A percentile compares a stretch with the other conserved stretches of the same genome.
These are phyloP conservation scores for Agrocybe praecox DNA, from an alignment of 768 basidiomycete species.

Conservation along the genomic window DNA sequence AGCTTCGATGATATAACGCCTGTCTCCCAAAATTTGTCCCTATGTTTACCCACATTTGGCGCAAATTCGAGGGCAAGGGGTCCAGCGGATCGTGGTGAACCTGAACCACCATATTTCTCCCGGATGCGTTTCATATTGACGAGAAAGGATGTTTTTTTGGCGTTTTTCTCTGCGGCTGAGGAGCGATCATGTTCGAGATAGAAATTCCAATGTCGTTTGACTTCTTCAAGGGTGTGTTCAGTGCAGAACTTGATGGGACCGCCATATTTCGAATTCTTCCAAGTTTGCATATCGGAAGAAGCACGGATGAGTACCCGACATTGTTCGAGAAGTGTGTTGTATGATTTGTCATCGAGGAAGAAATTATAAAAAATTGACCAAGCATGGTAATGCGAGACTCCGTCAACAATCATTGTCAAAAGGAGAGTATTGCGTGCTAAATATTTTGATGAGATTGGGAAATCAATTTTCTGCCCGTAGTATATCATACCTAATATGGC, in stretches of 20 bases:
- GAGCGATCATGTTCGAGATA: slow-evolving; percentile 32
- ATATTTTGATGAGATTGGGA: background rate
- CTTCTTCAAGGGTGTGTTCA: slow-evolving; percentile 35
- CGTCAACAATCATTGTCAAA: slow-evolving; percentile 42
- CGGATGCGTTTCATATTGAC: slow-evolving; percentile 18
- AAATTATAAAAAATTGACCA: slow-evolving; percentile 57
- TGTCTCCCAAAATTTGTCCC: slow-evolving; percentile 38
- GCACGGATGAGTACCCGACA: slow-evolving; percentile 37
- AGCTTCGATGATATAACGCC: slow-evolving; percentile 35
- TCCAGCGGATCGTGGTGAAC: slow-evolving; percentile 35
- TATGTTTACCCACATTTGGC: background rate
- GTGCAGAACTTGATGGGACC: slow-evolving; percentile 38
- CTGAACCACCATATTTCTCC: slow-evolving; percentile 5
- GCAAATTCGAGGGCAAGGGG: slow-evolving; percentile 24
- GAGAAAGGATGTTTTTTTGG: slow-evolving; percentile 21
- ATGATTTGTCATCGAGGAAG: slow-evolving; percentile 39
- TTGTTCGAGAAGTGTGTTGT: slow-evolving; percentile 35
- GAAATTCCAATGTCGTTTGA: slow-evolving; percentile 42
- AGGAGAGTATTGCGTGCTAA: slow-evolving; percentile 53
- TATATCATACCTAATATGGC: slow-evolving; percentile 40
- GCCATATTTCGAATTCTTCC: slow-evolving; percentile 43
- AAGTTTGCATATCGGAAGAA: slow-evolving; percentile 33
- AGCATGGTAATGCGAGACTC: slow-evolving; percentile 16
- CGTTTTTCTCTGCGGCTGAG: slow-evolving; percentile 18
- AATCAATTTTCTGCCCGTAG: background rate